Percentiles rank a stretch among this genome's conserved stretches.
These are phyloP conservation scores for Plasmodium ovale DNA, from an alignment of 169 alveolate species.

Conservation along the genomic window DNA sequence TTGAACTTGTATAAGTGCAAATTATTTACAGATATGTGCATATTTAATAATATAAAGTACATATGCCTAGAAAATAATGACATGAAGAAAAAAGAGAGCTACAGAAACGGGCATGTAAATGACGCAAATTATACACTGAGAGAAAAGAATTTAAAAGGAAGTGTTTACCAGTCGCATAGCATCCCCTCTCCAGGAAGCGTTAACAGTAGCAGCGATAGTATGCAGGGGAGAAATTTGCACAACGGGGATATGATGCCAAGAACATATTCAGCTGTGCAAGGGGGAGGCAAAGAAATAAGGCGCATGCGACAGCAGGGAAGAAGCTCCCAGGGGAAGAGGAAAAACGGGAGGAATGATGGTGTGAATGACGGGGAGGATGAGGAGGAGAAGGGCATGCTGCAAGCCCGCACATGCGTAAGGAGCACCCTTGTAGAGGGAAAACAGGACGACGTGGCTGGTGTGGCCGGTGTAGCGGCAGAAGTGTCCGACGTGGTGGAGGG, in stretches of 20 bases:
- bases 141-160: too few relatives aligned
- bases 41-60: constrained; percentile 64
- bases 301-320: neutral
- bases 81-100: constrained; percentile 11
- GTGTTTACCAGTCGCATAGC: too few relatives aligned
- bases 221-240: neutral
- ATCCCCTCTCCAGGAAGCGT: too few relatives aligned
- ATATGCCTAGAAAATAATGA: constrained; percentile 38
- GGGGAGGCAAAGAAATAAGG: neutral
- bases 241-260: neutral
- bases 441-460: too few relatives aligned
- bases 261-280: neutral
- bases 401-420: too few relatives aligned
- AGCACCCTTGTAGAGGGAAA: too few relatives aligned
- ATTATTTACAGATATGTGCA: constrained; percentile 73
- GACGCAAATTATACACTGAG: too few relatives aligned
- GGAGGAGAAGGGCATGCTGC: neutral
- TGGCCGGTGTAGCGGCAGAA: too few relatives aligned
- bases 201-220: too few relatives aligned
- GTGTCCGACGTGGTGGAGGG: neutral
- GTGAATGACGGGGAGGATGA: neutral
- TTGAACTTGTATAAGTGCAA: constrained; percentile 51
- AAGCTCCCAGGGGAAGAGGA: neutral
- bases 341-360: neutral
- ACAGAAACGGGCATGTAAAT: neutral